Conservation (phyloP, 495 filamentous ascomycete genomes). For the Penicillium paxilli region DNA sequence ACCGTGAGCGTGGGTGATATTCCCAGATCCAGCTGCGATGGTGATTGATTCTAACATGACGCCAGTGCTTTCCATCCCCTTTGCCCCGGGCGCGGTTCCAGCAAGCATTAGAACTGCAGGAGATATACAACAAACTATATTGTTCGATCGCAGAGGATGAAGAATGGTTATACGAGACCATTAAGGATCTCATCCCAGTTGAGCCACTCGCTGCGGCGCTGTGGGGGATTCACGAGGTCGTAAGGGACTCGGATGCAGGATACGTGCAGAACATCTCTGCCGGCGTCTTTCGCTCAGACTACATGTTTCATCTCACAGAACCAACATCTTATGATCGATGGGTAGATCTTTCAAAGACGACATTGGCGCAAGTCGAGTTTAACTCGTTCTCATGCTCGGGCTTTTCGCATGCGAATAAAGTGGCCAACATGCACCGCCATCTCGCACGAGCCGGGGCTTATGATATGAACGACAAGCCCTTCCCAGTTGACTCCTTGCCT, state of each 20-base stretch:
- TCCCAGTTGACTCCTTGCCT: conserved; percentile 51
- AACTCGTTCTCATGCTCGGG: conserved; percentile 89
- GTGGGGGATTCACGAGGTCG: conserved; percentile 71
- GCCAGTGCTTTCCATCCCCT: conserved; percentile 64
- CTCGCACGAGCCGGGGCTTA: conserved; percentile 27
- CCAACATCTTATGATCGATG: neutral
- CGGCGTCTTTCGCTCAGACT: conserved; percentile 86
- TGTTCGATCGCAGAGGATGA: conserved; percentile 73
- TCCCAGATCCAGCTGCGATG: neutral
- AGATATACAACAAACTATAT: conserved; percentile 79
- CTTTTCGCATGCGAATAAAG: conserved; percentile 57
- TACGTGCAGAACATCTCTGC: conserved; percentile 61
- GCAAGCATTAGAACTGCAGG: conserved; percentile 65
- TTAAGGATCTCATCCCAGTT: conserved; percentile 51
- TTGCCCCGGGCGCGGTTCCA: conserved; percentile 73
- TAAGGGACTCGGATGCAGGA: conserved; percentile 66
- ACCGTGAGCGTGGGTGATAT: conserved; percentile 60
- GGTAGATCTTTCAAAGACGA: conserved; percentile 7
- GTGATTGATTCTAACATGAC: neutral
- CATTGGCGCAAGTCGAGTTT: conserved; percentile 87
- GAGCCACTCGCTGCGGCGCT: conserved; percentile 71
- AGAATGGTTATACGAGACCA: conserved; percentile 57
- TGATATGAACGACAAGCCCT: conserved; percentile 1
- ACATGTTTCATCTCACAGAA: conserved; percentile 68
- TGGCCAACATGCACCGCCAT: conserved; percentile 64